Evolutionary conservation across 768 basidiomycete species (phyloP).

Genomic region (Rhodotorula sphaerocarpa): DNA sequence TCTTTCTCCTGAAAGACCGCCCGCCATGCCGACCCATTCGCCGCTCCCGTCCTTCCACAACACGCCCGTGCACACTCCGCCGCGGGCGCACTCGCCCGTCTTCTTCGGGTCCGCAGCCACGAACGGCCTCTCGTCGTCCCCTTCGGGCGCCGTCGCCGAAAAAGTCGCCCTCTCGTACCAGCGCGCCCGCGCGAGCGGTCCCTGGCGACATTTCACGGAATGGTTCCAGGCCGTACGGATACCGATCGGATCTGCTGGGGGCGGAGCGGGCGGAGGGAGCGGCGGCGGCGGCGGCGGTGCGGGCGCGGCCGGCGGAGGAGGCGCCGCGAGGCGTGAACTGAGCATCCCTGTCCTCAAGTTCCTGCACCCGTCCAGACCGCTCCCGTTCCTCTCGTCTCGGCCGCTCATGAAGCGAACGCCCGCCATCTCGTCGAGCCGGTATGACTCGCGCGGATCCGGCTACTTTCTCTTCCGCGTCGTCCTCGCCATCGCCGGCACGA

Average conservation of each 20-base stretch:
- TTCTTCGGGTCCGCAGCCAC: conserved; percentile 5
- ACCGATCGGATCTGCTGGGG: background rate
- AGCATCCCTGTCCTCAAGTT: conserved; percentile 22
- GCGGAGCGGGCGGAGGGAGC: background rate
- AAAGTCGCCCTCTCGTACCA: conserved; percentile 30
- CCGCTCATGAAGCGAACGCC: background rate
- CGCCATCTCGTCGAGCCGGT: conserved; percentile 1
- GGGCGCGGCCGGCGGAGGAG: background rate
- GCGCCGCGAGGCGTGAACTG: conserved; percentile 6
- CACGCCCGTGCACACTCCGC: conserved; percentile 20
- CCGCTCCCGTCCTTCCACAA: conserved; percentile 28
- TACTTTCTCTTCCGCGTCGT: background rate
- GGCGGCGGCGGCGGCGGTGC: background rate
- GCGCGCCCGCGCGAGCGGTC: background rate
- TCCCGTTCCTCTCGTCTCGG: conserved; percentile 2
- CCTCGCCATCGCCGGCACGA: conserved; percentile 8
- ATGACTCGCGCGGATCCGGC: background rate
- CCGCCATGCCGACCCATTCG: conserved; percentile 24
- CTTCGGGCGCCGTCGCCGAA: conserved; percentile 15
- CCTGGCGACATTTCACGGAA: background rate
- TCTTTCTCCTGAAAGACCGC: background rate
- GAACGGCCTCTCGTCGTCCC: background rate
- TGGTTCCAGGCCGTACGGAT: conserved; percentile 12
- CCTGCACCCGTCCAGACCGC: conserved; percentile 13
- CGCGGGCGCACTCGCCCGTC: conserved; percentile 15